Percentiles rank a stretch among this genome's conserved stretches.
phyloP scores from a whole-genome alignment of 192 early-diverging fungal species.

The Umbelopsis vinacea region DNA sequence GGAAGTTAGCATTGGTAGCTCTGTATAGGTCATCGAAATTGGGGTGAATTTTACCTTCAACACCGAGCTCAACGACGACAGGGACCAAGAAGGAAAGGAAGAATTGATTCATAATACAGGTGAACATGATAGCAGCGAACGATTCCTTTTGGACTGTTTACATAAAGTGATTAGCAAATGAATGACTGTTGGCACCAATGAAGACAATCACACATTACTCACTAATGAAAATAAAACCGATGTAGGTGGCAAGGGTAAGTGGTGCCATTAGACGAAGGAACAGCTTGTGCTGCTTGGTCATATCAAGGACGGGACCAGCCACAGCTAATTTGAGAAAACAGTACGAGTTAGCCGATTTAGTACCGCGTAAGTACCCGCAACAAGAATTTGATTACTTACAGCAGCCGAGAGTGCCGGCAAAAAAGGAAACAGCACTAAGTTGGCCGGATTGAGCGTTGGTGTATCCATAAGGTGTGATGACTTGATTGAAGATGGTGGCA shows the following conservation, averaged over 20 bases:
- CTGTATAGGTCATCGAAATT: not conserved
- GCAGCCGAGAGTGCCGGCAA: constrained; percentile 41
- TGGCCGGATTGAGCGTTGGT: constrained; percentile 38
- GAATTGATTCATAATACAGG: constrained; percentile 35
- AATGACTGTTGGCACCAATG: not conserved
- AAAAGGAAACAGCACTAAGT: constrained; percentile 31
- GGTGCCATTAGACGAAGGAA: constrained; percentile 35
- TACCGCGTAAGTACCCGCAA: not conserved
- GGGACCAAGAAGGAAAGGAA: constrained; percentile 39
- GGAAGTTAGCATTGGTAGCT: not conserved
- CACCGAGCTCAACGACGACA: constrained; percentile 30
- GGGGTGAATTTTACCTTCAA: constrained; percentile 28
- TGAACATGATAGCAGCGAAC: constrained; percentile 29
- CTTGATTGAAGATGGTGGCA: constrained; percentile 35
- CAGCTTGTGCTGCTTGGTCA: constrained; percentile 36
- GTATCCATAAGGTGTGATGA: constrained; percentile 44
- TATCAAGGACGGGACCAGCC: constrained; percentile 39
- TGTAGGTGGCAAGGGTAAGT: constrained; percentile 28
- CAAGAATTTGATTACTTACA: constrained; percentile 21
- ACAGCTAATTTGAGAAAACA: constrained; percentile 18
- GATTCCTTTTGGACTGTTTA: constrained; percentile 33
- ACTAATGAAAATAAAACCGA: constrained; percentile 33
- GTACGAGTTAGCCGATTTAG: not conserved
- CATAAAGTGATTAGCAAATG: not conserved
- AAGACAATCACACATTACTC: not conserved